Base-by-base conservation (phyloP, 805 yeast species). In the Metschnikowia chrysomelidarum region DNA sequence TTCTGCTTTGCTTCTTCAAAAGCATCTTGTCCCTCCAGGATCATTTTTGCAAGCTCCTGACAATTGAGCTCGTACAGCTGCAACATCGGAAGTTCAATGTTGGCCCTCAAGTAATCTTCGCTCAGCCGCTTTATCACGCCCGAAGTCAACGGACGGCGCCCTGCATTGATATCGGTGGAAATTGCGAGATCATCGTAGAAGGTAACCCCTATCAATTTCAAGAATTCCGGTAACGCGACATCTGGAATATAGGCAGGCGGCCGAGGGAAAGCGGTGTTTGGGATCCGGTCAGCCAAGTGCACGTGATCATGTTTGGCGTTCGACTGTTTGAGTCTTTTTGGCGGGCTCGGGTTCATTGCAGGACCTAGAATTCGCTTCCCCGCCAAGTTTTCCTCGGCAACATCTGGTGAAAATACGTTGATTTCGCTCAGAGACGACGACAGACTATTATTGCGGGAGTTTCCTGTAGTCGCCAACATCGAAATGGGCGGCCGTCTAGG, bases 11-110 rank as follows among this genome's bases (percentile, higher is more conserved):
- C 60, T 34, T 71, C 69, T 1, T 67, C 63, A 43, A 75, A 76
- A 8, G 69, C 56, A 9, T 49, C 57, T 36, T 68, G 64, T 1
- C 81, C 80, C 28, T 75, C 75, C 8, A 54, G 50, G 22, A 78
- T 71, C 38, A 73, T 73, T 22, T 67, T 68, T n/a, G 61, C 55
- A 35, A 80, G 53, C 43, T 79, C 83, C 24, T 68, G 64, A 43
- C 76, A 69, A 36, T 80, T 72, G 41, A 76, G 75, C 20, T 75
- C 74, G 44, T 67, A 70, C 46, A 78, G 61, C 29, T 75, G 76
- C 18, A 73, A 53, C 10, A 66, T 47, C 7, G 73, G 72, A 10
- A 74, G 51, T 32, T 64, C 61, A 13, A 67, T 62, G 14, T 59
- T 54, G 0, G 73, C 73, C 15, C 46, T 46, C 4, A 64, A 54